Conservation (phyloP, 106 monocot genomes). For the Apostasia shenzhenica region DNA sequence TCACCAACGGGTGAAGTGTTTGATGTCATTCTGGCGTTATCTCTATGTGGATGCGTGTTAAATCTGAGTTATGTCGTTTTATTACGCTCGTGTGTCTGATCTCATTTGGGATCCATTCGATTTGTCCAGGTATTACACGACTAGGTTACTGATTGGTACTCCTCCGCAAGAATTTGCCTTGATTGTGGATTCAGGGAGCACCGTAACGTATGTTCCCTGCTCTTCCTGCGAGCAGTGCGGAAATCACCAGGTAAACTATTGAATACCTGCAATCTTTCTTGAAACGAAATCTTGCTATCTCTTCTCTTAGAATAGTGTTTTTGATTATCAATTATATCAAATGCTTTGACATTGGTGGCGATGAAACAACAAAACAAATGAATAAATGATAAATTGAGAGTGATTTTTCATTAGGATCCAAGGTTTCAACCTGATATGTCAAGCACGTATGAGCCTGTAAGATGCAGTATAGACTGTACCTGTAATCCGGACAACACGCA, state of each 20-base stretch:
- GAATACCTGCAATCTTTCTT: background rate
- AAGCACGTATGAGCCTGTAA: constrained; percentile 55
- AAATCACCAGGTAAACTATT: constrained; percentile 44
- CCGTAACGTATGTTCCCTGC: constrained; percentile 72
- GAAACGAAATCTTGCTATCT: background rate
- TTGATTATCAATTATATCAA: background rate
- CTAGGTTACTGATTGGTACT: constrained; percentile 59
- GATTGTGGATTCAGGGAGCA: constrained; percentile 75
- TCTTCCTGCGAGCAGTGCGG: constrained; percentile 67
- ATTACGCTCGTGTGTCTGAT: background rate
- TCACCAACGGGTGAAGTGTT: constrained; percentile 52
- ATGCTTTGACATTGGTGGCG: background rate
- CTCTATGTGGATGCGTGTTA: background rate
- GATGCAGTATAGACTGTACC: constrained; percentile 38
- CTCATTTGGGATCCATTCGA: background rate
- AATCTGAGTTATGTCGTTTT: background rate
- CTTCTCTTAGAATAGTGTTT: background rate
- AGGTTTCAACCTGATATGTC: constrained; percentile 64
- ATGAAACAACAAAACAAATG: background rate
- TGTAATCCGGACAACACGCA: constrained; percentile 54
- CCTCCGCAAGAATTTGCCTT: constrained; percentile 67
- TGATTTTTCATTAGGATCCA: constrained; percentile 44
- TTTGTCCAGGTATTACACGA: constrained; percentile 58
- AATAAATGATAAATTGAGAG: background rate
- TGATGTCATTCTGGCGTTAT: background rate